Base-by-base conservation (phyloP, 495 filamentous ascomycete genomes). In the Lasiosphaeris hirsuta region DNA sequence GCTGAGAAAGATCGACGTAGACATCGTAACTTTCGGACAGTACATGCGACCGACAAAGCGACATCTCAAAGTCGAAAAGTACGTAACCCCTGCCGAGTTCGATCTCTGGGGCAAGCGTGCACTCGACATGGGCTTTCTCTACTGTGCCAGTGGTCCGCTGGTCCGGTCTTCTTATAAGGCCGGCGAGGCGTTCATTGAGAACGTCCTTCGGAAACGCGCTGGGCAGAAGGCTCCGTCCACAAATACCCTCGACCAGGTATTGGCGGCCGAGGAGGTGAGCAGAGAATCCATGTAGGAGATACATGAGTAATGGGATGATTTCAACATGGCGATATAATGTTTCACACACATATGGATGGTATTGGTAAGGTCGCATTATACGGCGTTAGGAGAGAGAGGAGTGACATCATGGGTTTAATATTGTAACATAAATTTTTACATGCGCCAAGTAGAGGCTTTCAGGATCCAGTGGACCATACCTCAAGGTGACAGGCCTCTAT, bases 21-120 rank as follows among this genome's bases (percentile, higher is more conserved):
- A 98, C 58, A 90, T 98, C 10, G 90, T 98, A 38, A 98, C 94
- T 0, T 97, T 98, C 57, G 94, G 95, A 3, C 94, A 98, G 78
- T 98, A 98, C 78, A 98, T 98, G 94, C 88, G 92, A 4, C 94
- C 94, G 10, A 98, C 94, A 9, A 97, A 96, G 81, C 83, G 92
- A 3, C 94, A 98, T 73, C 93, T 98, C 86, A 86, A 92, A 66
- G 94, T 98, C 11, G 85, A 92, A 61, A 90, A 92, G 65, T 98
- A 98, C 68, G 83, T 97, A 36, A 92, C 91, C 0, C 94, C 94
- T 1, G 89, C 88, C 40, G 81, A 82, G 43, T 98, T 98, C 63
- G 95, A 97, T 65, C 72, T 87, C 54, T 97, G 95, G 95, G 81
- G 89, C 45, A 80, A 90, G 73, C 84, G 92, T 38, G 95, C 94